Base-by-base conservation (phyloP, 1,139 yeast species). In the Kazachstania sp. region DNA sequence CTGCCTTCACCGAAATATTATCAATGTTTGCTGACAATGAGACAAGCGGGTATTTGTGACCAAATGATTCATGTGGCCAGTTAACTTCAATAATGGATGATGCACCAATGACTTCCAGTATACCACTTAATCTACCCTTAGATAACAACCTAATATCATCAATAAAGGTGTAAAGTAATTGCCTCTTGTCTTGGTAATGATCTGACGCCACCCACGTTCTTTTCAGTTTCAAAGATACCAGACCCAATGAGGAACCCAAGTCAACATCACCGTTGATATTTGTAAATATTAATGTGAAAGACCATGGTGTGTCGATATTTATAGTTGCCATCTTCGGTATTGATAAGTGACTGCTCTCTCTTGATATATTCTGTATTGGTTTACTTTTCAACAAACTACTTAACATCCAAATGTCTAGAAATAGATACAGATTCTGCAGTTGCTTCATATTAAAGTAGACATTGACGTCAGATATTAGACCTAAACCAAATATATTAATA, bases 341-440 rank as follows among this genome's bases (percentile, higher is more conserved):
- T 6, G 55, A 41, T 26, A 47, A 29, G 7, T 48, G 44, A 28
- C 44, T 48, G n/a, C 39, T 34, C 19, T 51, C 53, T 15, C 36
- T 43, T n/a, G 38, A 45, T 16, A 41, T 45, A 19, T 47, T 52
- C 4, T 45, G 45, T 8, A 41, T 29, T 2, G 54, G 51, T 34
- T 53, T 53, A 3, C 52, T 45, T 4, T 50, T 49, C 18, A 51
- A 18, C 11, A 52, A 40, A 20, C 53, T 51, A 41, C 57, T 54
- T 18, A 94, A 84, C 43, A 77, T 66, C 97, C 97, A 92, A 37
- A 90, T 81, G 63, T 92, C 96, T 50, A 74, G 73, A 65, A 92
- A 92, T 34, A 90, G 67, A 45, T 85, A 84, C 49, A 90, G 68
- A 63, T 92, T 97, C 59, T 88, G 96, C 48, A 85, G 73, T 61